These are phyloP conservation scores for Botrytis cinerea DNA, from an alignment of 2,329 filamentous ascomycete genomes.

Conservation along the genomic window DNA sequence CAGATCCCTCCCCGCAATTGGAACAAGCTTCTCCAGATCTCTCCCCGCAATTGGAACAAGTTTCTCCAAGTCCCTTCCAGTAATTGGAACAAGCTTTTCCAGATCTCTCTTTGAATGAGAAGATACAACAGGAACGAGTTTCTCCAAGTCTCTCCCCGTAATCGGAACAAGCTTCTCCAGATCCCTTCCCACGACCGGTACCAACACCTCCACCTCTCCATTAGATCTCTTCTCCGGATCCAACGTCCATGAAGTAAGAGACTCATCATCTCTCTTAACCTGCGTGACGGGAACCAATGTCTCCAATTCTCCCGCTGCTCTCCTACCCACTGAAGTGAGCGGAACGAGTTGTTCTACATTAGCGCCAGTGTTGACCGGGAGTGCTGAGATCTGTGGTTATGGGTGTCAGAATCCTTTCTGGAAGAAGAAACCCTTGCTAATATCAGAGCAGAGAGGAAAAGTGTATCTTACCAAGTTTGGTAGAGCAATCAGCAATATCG, in stretches of 20 bases:
- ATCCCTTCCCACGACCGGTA: not conserved
- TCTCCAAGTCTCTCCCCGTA: not conserved
- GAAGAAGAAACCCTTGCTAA: too few relatives aligned
- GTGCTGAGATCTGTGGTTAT: not conserved
- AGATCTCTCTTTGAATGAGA: not conserved
- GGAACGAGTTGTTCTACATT: slow-evolving; percentile 2
- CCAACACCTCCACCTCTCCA: not conserved
- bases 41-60: not conserved
- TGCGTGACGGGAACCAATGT: not conserved
- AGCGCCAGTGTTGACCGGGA: not conserved
- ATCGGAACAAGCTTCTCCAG: not conserved
- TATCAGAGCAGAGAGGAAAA: not conserved
- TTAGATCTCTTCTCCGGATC: not conserved
- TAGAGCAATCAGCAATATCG: slow-evolving; percentile 4
- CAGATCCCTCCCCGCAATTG: not conserved
- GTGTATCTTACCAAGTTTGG: slow-evolving; percentile 5
- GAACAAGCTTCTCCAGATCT: not conserved
- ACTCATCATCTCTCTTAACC: not conserved
- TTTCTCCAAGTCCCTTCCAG: not conserved
- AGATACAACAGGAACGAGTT: too few relatives aligned
- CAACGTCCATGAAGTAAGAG: not conserved
- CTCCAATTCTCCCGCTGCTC: not conserved
- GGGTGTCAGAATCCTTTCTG: not conserved
- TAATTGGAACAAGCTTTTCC: not conserved
- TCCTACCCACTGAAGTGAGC: not conserved